Base-by-base conservation (phyloP, 306 rosid species). In the Sicyos edulis region DNA sequence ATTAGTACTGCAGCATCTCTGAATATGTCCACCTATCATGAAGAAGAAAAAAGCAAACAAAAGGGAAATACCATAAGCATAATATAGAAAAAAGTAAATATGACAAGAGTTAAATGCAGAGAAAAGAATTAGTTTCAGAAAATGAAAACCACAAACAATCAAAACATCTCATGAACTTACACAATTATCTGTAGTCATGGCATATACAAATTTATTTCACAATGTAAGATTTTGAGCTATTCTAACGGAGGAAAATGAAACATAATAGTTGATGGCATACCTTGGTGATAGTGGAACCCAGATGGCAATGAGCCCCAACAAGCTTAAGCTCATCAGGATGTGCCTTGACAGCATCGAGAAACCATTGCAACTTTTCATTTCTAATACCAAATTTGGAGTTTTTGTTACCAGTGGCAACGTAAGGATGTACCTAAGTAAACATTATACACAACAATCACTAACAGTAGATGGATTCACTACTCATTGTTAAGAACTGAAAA, bases 291-390 rank as follows among this genome's bases (percentile, higher is more conserved):
- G 98, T 93, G 76, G 98, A 93, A 52, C 96, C 97, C 62, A 90
- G 98, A 87, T 90, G 98, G 78, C 97, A 93, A 78, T 93, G 98
- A 44, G 92, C 96, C 22, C 98, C 98, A 13, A 88, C 98, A 71
- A 93, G 98, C 81, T 90, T 93, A 54, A 93, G 77, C 80, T 93
- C 97, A 71, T 81, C 76, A 17, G 95, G 85, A 71, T 93, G 87
- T 49, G 80, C 90, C 88, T 93, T 93, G 55, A 93, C 86, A 37
- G 79, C 83, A 83, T 90, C 98, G 65, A 93, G 77, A 88, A 93
- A 93, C 96, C 97, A 93, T 72, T 87, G 98, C 85, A 90, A 78
- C 88, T 87, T 93, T 81, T 93, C 98, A 82, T 93, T 88, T 86
- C 97, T 90, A 54, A 90, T 88, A 61, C 97, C 97, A 73, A 93